Conservation (phyloP, 257 asterid species). For the Primulina eburnea region DNA sequence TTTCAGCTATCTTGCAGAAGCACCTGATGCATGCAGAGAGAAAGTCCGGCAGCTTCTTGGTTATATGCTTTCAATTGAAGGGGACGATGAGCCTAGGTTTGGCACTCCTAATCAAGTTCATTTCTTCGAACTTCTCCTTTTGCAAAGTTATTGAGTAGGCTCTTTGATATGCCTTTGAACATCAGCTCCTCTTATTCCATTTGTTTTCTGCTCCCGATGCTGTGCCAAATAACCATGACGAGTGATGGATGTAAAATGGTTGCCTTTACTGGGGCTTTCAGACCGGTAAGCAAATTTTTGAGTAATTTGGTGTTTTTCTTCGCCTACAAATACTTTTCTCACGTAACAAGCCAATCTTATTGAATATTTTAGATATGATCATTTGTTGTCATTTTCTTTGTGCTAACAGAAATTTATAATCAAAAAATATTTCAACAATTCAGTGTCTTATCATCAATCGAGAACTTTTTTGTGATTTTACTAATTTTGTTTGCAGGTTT, state of each 20-base stretch:
- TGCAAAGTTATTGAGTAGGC: conserved; percentile 23
- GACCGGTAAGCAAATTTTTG: conserved; percentile 45
- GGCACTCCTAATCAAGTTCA: conserved; percentile 21
- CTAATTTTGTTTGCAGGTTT: conserved; percentile 48
- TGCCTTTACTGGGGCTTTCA: conserved; percentile 59
- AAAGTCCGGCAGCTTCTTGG: conserved; percentile 65
- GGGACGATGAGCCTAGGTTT: conserved; percentile 66
- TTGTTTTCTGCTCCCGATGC: conserved; percentile 83
- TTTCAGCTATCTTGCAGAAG: conserved; percentile 87
- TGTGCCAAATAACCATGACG: conserved; percentile 80
- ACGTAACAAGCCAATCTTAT: background rate
- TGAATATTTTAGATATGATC: background rate
- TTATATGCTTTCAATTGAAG: conserved; percentile 78
- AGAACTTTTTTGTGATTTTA: conserved; percentile 7
- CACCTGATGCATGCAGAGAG: conserved; percentile 72
- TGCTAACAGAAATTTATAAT: background rate
- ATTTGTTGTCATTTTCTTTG: background rate
- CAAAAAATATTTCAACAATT: background rate
- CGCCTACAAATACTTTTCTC: conserved; percentile 5
- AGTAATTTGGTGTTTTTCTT: conserved; percentile 10
- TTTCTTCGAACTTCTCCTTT: conserved; percentile 8
- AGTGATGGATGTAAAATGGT: conserved; percentile 60
- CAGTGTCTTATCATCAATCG: conserved; percentile 11
- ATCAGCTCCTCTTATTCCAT: conserved; percentile 58
- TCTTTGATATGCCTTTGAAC: conserved; percentile 25